phyloP scores from a whole-genome alignment of 78 protist species.

The Dictyostelium firmibasis region DNA sequence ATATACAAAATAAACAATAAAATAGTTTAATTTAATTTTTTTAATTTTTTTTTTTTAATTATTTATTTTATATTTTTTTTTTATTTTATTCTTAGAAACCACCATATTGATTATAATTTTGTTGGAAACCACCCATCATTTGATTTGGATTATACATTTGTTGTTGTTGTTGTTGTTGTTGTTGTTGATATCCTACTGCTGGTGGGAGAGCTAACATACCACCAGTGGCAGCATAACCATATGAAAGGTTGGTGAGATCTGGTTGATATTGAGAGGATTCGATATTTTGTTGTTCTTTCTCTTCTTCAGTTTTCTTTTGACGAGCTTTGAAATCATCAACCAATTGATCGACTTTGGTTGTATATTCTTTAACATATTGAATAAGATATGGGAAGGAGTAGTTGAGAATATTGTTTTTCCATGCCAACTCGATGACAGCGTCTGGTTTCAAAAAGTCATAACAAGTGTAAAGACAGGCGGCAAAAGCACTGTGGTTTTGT shows the following conservation, averaged over 20 bases:
- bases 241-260: conserved; percentile 43
- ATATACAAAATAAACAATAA: too few species aligned
- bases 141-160: not conserved
- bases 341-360: conserved; percentile 40
- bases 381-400: conserved; percentile 99
- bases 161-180: conserved; percentile 34
- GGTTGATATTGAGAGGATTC: conserved; percentile 70
- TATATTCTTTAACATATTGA: conserved; percentile 85
- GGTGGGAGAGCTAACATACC: conserved; percentile 76
- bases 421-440: conserved; percentile 98
- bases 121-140: not conserved
- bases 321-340: conserved; percentile 40
- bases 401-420: conserved; percentile 97
- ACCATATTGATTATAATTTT: conserved; percentile 24
- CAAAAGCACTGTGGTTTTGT: conserved; percentile 91
- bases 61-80: not conserved
- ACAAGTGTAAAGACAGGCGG: conserved; percentile 97
- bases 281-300: conserved; percentile 54
- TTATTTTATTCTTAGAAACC: not conserved
- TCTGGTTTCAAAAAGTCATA: conserved; percentile 96
- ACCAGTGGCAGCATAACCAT: conserved; percentile 78
- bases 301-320: conserved; percentile 75
- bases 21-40: not conserved
- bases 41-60: not conserved
- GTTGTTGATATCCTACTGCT: conserved; percentile 18